phyloP scores from a whole-genome alignment of 257 asterid species.

The Solanum neorickii region DNA sequence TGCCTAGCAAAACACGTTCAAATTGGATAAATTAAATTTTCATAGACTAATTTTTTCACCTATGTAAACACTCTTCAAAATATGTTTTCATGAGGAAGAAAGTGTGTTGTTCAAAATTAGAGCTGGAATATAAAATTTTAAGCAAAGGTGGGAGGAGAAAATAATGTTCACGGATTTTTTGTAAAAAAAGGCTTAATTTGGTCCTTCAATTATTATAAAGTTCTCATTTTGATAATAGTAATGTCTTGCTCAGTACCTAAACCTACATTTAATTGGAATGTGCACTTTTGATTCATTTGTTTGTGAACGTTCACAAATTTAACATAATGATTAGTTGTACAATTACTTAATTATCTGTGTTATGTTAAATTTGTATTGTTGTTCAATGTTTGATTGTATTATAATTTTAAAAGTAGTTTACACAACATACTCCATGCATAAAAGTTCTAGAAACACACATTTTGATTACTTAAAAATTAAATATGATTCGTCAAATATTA shows the following conservation, averaged over 20 bases:
- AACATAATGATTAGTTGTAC: too few relatives aligned
- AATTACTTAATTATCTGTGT: neutral
- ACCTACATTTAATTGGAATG: neutral
- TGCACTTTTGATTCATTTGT: neutral
- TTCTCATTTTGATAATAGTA: neutral
- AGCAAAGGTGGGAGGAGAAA: neutral
- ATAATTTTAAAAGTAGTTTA: neutral
- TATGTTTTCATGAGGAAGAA: neutral
- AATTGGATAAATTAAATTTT: too few relatives aligned
- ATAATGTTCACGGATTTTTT: too few relatives aligned
- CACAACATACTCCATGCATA: neutral
- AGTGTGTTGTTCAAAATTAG: neutral
- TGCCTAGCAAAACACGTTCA: neutral
- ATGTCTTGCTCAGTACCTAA: neutral
- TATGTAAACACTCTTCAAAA: neutral
- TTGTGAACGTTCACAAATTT: neutral
- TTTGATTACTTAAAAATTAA: neutral
- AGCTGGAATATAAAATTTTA: too few relatives aligned
- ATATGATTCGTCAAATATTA: neutral
- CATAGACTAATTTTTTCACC: neutral
- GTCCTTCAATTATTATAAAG: neutral
- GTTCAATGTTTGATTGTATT: too few relatives aligned
- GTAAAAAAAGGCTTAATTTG: neutral
- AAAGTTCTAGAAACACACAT: neutral
- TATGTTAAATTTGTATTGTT: neutral